Evolutionary conservation across 441 rosid genomes (phyloP), one percentile per base, ranked within the genome.

Genomic region (Gossypium schwendimanii): DNA sequence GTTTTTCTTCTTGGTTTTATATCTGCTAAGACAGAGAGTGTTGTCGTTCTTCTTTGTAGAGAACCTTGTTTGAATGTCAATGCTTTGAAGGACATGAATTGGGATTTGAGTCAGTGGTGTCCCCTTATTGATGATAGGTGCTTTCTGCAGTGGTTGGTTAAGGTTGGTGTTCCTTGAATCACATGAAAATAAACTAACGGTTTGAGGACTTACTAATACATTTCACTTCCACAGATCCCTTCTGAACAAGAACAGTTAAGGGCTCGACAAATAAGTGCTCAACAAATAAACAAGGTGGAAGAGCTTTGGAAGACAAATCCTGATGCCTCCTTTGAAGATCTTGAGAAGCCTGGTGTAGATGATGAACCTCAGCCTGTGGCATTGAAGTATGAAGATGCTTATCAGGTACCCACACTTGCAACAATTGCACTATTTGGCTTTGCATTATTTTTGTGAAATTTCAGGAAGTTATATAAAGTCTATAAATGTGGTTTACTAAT

Each of bases 101-200:
- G 99, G 99, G 99, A 96, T 81, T 82, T 93, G 74, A 96, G 99
- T 83, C 98, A 96, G 77, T 96, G 98, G 99, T 93, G 97, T 60
- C 97, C 99, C 68, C 85, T 96, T 77, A 96, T 96, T 79, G 99
- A 96, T 74, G 99, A 96, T 80, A 89, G 99, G 79, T 96, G 99
- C 82, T 96, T 96, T 79, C 81, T 93, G 70, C 97, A 91, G 74
- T 96, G 99, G 99, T 94, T 96, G 77, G 98, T 96, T 57, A 96
- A 96, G 97, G 99, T 96, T 79, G 60, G 87, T 76, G 45, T 72
- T 47, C 65, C 21, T 72, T 36, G n/a, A 39, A 44, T 80, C 28
- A 44, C 6, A 1, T 63, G 28, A 66, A 24, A 28, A 18, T 72
- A 39, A 57, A 77, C 24, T 49, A 28, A 45, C 59, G 33, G 57